Percentiles rank a stretch among this genome's conserved stretches.
These are phyloP conservation scores for Candida palmyrensis DNA, from an alignment of 805 yeast genomes.

Conservation along the genomic window DNA sequence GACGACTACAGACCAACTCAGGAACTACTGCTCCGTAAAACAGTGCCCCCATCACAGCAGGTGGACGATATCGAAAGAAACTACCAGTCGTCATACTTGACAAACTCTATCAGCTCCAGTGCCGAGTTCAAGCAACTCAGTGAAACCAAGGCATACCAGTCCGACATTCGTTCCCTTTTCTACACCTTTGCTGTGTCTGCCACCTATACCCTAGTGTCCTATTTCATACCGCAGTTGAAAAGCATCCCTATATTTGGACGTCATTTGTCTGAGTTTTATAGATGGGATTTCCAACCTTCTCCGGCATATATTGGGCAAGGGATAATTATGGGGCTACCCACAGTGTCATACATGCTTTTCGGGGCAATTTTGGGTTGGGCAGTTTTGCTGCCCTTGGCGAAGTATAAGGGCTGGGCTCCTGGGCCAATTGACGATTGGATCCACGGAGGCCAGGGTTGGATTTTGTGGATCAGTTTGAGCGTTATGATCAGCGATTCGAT, in stretches of 20 bases:
- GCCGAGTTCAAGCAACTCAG: constrained; percentile 1
- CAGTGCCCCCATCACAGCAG: too few species aligned
- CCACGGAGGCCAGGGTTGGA: constrained; percentile 95
- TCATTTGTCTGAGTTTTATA: constrained; percentile 52
- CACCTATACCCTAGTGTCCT: constrained; percentile 63
- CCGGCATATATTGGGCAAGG: constrained; percentile 99
- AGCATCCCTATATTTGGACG: constrained; percentile 74
- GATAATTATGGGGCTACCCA: constrained; percentile 91
- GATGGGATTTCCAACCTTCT: constrained; percentile 91
- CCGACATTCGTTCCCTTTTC: constrained; percentile 57
- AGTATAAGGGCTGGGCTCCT: constrained; percentile 75
- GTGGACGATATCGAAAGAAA: not conserved
- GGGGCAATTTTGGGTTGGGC: constrained; percentile 94
- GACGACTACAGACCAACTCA: not conserved
- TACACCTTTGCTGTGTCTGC: constrained; percentile 68
- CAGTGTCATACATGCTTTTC: constrained; percentile 84
- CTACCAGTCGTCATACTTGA: not conserved
- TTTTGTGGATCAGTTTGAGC: constrained; percentile 86
- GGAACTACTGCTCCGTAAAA: too few species aligned
- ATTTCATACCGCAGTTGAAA: constrained; percentile 65
- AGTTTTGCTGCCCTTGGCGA: constrained; percentile 75
- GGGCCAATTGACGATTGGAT: constrained; percentile 92
- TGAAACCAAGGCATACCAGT: constrained; percentile 26
- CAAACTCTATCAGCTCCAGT: constrained; percentile 2
- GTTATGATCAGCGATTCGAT: constrained; percentile 92